Base-by-base conservation (phyloP, 2,329 filamentous ascomycete genomes). In the Pseudofabraea citricarpa region DNA sequence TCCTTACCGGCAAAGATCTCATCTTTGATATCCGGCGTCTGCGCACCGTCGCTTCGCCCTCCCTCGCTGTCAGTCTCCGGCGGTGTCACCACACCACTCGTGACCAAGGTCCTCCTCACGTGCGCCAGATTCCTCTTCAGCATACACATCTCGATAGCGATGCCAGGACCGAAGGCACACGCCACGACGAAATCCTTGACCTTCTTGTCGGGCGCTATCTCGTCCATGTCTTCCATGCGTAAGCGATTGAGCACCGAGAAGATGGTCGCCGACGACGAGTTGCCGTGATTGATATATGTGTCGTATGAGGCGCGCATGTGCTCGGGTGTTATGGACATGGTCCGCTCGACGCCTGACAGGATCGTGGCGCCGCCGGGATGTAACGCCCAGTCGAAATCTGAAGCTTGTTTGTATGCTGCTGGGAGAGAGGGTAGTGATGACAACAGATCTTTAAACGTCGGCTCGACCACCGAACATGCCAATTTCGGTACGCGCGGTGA, bases 311-410 rank as follows among this genome's bases (percentile, higher is more conserved):
- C 81, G 37, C 81, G 72, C 67, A 87, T 79, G 51, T 85, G 81
- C 53, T 83, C 76, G 0, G 79, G 64, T 0, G 69, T 70, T 36
- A 87, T 72, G 5, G 64, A 59, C 68, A 87, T 70, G 1, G 67
- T 69, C 32, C 66, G 66, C 58, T 85, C 77, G 1, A 83, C 78
- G 1, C 81, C 80, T 0, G 78, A 72, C 2, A 87, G 66, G 32
- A 87, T 84, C 1, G 81, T 79, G 1, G 79, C 71, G 15, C 83
- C 83, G 4, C 83, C 83, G 0, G 83, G 83, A 53, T 87, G 83
- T 57, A 87, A 74, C 1, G 82, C 83, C 83, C 83, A 87, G 65
- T 87, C 83, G 51, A 85, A 85, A 46, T 83, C 76, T 0, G 68
- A 59, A 0, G 81, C 67, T 0, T 59, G 50, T n/a, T 60, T 56